Evolutionary conservation across 73 alveolate genomes (phyloP).

Genomic region (Paramecium tetraurelia): DNA sequence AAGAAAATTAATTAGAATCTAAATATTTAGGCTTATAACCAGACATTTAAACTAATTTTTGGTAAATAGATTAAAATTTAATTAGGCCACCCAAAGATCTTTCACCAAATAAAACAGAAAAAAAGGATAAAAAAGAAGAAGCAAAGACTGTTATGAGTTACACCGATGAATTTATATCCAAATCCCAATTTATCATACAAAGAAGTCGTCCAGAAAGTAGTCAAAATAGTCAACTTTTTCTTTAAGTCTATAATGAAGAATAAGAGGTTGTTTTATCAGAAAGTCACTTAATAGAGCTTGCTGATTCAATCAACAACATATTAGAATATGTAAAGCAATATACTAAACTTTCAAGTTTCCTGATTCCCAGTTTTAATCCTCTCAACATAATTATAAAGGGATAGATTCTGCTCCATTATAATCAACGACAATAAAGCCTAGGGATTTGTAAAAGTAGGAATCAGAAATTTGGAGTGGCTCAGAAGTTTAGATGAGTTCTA

Average conservation of each 20-base stretch:
- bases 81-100: conserved; percentile 13
- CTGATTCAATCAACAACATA: background rate
- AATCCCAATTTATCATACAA: background rate
- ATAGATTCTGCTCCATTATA: background rate
- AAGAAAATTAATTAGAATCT: background rate
- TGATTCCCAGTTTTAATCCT: background rate
- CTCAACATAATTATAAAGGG: background rate
- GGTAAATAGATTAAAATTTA: background rate
- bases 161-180: background rate
- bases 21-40: background rate
- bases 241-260: background rate
- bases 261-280: background rate
- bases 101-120: background rate
- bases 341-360: background rate
- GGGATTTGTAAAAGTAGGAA: background rate
- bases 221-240: background rate
- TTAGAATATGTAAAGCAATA: background rate
- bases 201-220: background rate
- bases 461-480: background rate
- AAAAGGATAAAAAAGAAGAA: background rate
- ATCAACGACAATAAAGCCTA: background rate
- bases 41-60: background rate
- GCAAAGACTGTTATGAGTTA: background rate
- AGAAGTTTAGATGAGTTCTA: background rate
- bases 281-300: background rate